Base-by-base conservation (phyloP, 208 protist genomes). In the Trypanosoma lewisi region DNA sequence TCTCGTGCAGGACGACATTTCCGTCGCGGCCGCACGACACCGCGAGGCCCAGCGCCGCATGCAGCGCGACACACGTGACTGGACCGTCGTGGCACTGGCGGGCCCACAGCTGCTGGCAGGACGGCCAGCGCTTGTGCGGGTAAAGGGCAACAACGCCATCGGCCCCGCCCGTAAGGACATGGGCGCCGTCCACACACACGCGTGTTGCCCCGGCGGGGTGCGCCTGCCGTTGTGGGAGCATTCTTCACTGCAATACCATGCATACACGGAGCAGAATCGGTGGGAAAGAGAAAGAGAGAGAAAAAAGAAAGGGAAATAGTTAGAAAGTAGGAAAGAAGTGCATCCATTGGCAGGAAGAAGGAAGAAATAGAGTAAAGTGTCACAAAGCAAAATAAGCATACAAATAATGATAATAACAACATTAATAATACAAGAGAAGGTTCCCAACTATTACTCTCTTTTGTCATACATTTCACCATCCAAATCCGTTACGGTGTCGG, bases 111-210 rank as follows among this genome's bases (percentile, higher is more conserved):
- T 82, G 55, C 11, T 58, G 21, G 1, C 62, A 60, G 16, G 63
- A 63, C 37, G 77, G 74, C 70, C 82, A 91, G 6, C 72, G 67
- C 30, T 77, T 77, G 1, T 60, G 31, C 1, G 75, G 56, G 52
- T 81, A 86, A 50, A 95, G 72, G 1, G 80, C 60, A 2, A 95
- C 74, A 33, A 87, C 84, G n/a, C 89, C 89, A 50, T 95, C 89
- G 0, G 66, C 54, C 30, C 89, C 86, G 41, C 89, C 89, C 8
- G 80, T 84, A 33, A 93, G 60, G 9, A 90, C 31, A 70, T 87
- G 69, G 14, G 62, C 44, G 30, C 78, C 84, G 52, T 73, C 75
- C 4, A 87, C 66, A 60, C 67, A 61, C n/a, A 91, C 82, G 23
- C 82, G 86, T 2, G 80, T 90, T 12, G 79, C 56, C 23, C 85